Evolutionary conservation across 768 basidiomycete species (phyloP), one percentile per base, ranked within the genome.

Genomic region (Leccinum imitatum): DNA sequence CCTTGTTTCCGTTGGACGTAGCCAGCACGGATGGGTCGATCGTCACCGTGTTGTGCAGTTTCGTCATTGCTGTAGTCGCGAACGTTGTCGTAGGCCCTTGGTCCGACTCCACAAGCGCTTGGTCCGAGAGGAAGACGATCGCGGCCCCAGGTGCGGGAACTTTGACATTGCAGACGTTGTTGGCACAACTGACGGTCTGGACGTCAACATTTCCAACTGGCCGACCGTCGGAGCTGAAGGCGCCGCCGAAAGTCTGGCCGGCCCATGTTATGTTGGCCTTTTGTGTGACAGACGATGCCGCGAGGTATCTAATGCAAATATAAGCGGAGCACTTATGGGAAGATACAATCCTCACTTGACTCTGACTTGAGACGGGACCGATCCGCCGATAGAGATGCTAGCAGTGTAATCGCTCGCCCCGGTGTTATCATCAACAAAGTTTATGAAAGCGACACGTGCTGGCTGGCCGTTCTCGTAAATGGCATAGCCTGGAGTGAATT

Each of bases 191-290:
- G 37, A 92, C 79, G 1, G 82, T 86, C 59, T 82, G 75, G 9
- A 92, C 78, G 56, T 79, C 69, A 50, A 84, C 76, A 0, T 71
- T 66, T 51, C 89, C 89, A 51, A 77, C 75, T 30, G 86, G 80
- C 48, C 86, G 82, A 1, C 91, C 91, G 65, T 93, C 90, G 1
- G 84, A 85, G 57, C 82, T 76, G 64, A 87, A 87, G 25, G 77
- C 75, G 44, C 78, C 79, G 7, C 87, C 87, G 52, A 86, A 82
- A 0, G 87, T 89, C 76, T 90, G 91, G 6, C 85, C 84, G 3
- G 87, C 91, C 90, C 91, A 93, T 0, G 84, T 87, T 59, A 91
- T 84, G 66, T 89, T 85, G 54, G 75, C 78, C 67, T 83, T 86
- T 59, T 84, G 81, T 2, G 82, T 75, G 4, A 90, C 85, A 1